Evolutionary conservation across 75 land plant genomes (phyloP).

Genomic region (Chamaecyparis obtusa): DNA sequence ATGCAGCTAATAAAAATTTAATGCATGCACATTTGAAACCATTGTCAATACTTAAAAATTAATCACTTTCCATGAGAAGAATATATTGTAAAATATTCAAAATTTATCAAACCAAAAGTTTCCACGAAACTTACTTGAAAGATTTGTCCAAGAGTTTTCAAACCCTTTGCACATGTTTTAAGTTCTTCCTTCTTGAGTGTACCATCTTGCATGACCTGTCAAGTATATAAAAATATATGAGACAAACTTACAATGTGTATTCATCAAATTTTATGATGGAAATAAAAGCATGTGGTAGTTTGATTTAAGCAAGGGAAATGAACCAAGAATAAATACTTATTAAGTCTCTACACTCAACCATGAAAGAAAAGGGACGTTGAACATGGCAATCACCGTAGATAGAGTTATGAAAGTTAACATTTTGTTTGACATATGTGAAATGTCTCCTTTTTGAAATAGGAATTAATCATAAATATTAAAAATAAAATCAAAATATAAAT

Average conservation of each 20-base stretch:
- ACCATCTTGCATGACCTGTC: slow-evolving; percentile 59
- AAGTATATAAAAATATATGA: neutral
- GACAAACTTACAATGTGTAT: slow-evolving; percentile 1
- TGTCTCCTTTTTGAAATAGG: too few relatives aligned
- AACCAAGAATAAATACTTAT: neutral
- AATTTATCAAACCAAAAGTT: neutral
- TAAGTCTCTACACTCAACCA: neutral
- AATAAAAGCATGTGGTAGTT: neutral
- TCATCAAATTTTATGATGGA: neutral
- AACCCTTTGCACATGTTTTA: slow-evolving; percentile 52
- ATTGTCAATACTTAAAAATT: neutral
- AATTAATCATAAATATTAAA: too few relatives aligned
- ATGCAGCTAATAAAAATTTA: neutral
- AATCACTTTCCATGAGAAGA: neutral
- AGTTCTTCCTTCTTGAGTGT: slow-evolving; percentile 59
- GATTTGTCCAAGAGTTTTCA: slow-evolving; percentile 56
- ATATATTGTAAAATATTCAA: neutral
- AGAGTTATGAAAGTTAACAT: neutral
- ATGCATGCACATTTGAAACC: neutral
- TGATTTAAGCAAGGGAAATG: neutral
- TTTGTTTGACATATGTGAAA: neutral
- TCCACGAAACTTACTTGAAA: slow-evolving; percentile 43
- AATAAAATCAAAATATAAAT: too few relatives aligned
- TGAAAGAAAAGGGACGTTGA: neutral
- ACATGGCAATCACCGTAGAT: neutral